These are phyloP conservation scores for Penicillium expansum DNA, from an alignment of 2,329 filamentous ascomycete genomes.

Conservation along the genomic window DNA sequence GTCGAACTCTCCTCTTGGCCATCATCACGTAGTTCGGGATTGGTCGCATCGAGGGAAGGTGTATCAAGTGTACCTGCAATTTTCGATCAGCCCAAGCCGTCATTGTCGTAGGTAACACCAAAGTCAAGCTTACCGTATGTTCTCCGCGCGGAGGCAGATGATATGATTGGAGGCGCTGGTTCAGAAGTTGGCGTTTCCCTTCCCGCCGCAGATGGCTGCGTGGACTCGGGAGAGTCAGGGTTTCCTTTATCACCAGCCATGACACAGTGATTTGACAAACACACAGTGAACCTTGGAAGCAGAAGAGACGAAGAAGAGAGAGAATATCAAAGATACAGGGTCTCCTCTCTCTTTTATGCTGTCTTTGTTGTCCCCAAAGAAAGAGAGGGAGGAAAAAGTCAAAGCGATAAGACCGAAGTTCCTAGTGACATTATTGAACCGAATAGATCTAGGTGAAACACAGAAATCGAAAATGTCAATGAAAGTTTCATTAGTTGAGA, in stretches of 20 bases:
- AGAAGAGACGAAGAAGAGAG: neutral
- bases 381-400: constrained; percentile 1
- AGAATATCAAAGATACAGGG: neutral
- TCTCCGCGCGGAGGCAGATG: constrained; percentile 22
- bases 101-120: constrained; percentile 17
- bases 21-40: constrained; percentile 30
- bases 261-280: neutral
- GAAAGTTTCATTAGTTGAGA: constrained; percentile 19
- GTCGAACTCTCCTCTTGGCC: constrained; percentile 29
- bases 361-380: constrained; percentile 4
- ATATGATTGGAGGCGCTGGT: constrained; percentile 10
- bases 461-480: constrained; percentile 2
- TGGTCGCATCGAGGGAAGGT: constrained; percentile 18
- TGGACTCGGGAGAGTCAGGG: constrained; percentile 11
- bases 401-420: neutral
- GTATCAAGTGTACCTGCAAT: constrained; percentile 33
- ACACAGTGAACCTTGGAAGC: neutral
- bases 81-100: constrained; percentile 1
- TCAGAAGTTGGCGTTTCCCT: constrained; percentile 2
- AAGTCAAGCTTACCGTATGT: constrained; percentile 30
- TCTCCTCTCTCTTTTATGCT: neutral
- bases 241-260: constrained; percentile 22
- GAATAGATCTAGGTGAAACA: constrained; percentile 6
- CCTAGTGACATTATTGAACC: constrained; percentile 15
- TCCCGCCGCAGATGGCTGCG: constrained; percentile 5